phyloP scores from a whole-genome alignment of 257 asterid genomes.

The Eucommia ulmoides region DNA sequence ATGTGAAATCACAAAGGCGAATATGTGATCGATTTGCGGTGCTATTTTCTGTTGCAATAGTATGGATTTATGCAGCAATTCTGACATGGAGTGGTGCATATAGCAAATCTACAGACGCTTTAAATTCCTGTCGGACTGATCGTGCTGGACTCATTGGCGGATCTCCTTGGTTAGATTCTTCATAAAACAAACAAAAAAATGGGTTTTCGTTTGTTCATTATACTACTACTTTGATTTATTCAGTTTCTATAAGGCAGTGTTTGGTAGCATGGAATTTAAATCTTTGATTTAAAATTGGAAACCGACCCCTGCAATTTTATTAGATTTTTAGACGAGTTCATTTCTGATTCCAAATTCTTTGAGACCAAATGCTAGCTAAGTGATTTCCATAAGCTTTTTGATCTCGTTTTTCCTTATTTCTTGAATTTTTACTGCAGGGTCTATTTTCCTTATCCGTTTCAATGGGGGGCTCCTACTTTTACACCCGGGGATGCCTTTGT shows the following conservation, averaged over 20 bases:
- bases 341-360: no score
- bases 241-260: not conserved
- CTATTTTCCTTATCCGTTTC: slow-evolving; percentile 56
- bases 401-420: no score
- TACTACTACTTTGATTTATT: not conserved
- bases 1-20: not conserved
- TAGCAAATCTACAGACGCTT: not conserved
- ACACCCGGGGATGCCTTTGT: slow-evolving; percentile 35
- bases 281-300: no score
- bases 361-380: no score
- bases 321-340: no score
- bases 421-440: slow-evolving; percentile 62
- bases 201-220: not conserved
- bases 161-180: not conserved
- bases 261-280: not conserved
- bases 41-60: not conserved
- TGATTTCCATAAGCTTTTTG: no score
- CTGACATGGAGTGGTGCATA: not conserved
- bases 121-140: not conserved
- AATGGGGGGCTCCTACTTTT: slow-evolving; percentile 89
- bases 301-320: no score
- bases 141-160: not conserved
- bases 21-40: not conserved
- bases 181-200: no score
- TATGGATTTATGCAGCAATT: not conserved